Conservation (phyloP, 2,329 filamentous ascomycete genomes). For the Cephalotrichum gorgonifer region DNA sequence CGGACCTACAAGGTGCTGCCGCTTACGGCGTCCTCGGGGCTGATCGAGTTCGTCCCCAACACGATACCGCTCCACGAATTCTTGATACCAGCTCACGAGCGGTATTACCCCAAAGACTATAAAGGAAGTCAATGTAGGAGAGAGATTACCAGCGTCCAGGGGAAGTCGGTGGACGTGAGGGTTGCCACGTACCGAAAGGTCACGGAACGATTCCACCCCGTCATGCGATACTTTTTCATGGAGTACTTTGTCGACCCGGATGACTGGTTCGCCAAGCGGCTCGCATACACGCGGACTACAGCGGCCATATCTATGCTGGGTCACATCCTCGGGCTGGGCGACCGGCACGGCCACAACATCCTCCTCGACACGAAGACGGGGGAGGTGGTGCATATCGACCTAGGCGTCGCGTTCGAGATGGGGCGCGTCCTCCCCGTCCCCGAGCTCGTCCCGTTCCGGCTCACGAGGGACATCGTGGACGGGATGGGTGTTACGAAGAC, state of each 20-base stretch:
- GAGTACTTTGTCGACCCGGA: conserved; percentile 89
- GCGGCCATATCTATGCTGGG: conserved; percentile 93
- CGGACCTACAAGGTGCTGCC: conserved; percentile 96
- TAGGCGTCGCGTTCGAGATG: conserved; percentile 94
- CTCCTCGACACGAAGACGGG: conserved; percentile 81
- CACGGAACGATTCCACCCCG: conserved; percentile 74
- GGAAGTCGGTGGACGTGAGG: conserved; percentile 57
- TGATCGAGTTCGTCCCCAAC: conserved; percentile 95
- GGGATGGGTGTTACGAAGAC: conserved; percentile 94
- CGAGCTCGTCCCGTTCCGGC: conserved; percentile 87
- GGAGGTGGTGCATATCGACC: conserved; percentile 92
- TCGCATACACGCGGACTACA: conserved; percentile 87
- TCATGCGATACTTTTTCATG: conserved; percentile 95
- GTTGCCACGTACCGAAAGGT: conserved; percentile 69
- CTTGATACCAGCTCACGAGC: conserved; percentile 79
- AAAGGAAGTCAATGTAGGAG: conserved; percentile 68
- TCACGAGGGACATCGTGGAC: conserved; percentile 91
- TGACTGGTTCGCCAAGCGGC: conserved; percentile 83
- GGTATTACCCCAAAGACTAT: conserved; percentile 76
- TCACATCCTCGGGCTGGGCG: conserved; percentile 83
- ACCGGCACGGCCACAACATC: conserved; percentile 95
- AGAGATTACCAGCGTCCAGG: conserved; percentile 65
- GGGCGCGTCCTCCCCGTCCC: conserved; percentile 91
- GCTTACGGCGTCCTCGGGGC: conserved; percentile 70
- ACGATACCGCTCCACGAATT: conserved; percentile 89